Evolutionary conservation across 257 asterid species (phyloP), one percentile per base, ranked within the genome.

Genomic region (Solanum piurae): DNA sequence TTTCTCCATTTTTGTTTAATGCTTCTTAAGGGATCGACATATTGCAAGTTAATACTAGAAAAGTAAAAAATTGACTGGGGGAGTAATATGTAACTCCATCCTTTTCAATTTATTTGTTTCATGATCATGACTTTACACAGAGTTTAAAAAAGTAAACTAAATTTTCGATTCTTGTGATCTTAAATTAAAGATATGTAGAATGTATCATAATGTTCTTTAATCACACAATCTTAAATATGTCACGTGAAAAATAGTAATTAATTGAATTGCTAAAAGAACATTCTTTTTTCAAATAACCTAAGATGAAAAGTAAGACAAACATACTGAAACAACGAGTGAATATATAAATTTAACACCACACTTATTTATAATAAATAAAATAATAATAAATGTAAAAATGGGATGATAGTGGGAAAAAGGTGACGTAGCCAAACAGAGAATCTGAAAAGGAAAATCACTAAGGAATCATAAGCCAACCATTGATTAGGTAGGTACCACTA

Each of bases 401-500:
- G 64, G 10, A 16, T 79, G 62, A 49, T 80, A 44, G 27, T 80
- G 85, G 40, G 27, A 27, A 46, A 52, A 14, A 91, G 86, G 83
- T 89, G 92, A 88, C 92, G 91, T 91, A 83, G 87, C 90, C 88
- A 87, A 66, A 86, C 38, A 84, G 86, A 89, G 90, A 89, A 88
- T 88, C 89, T 92, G 91, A 89, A 91, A 91, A 93, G 91, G 89
- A 89, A 89, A 90, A 80, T 89, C 95, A 93, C 92, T 92, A 87
- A 29, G 46, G 86, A 88, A 85, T 88, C 83, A 89, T 37, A 83
- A 90, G 80, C 83, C 91, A 88, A 90, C 86, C 85, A 46, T 60
- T 13, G 75, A 46, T 87, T 14, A 55, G 69, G 46, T 85, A 25
- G 71, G 62, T 87, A 83, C 89, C 88, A 86, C 88, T 87, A 62